Conservation (phyloP, 805 yeast species). For the Teunomyces kruisii region DNA sequence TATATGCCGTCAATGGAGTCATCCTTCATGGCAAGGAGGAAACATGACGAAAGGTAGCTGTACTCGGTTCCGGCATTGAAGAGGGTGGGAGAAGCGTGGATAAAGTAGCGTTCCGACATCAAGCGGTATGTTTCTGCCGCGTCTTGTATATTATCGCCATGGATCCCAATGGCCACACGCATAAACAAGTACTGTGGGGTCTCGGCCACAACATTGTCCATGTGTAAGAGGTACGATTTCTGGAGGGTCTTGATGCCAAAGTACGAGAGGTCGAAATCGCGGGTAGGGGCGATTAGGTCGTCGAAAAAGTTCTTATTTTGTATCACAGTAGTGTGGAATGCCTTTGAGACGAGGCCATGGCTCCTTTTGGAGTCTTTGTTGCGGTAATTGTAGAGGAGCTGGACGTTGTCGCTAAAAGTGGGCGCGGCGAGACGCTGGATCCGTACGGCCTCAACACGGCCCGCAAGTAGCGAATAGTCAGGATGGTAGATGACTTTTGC, state of each 20-base stretch:
- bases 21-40: conserved; percentile 84
- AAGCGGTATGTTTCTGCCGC: conserved; percentile 81
- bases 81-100: conserved; percentile 94
- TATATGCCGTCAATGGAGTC: conserved; percentile 96
- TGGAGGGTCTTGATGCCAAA: conserved; percentile 93
- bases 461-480: conserved; percentile 36
- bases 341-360: conserved; percentile 57
- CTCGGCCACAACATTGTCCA: conserved; percentile 59
- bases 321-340: conserved; percentile 61
- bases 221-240: conserved; percentile 75
- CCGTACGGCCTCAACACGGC: conserved; percentile 33
- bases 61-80: conserved; percentile 90
- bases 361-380: conserved; percentile 7
- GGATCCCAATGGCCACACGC: conserved; percentile 92
- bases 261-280: conserved; percentile 78
- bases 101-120: conserved; percentile 85
- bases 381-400: conserved; percentile 13
- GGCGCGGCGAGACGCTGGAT: conserved; percentile 19
- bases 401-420: conserved; percentile 27
- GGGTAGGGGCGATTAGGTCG: conserved; percentile 68
- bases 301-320: conserved; percentile 65
- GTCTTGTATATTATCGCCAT: conserved; percentile 60
- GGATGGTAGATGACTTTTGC: conserved; percentile 34
- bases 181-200: conserved; percentile 88
- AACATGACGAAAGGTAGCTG: conserved; percentile 89